Conservation (phyloP, 1,284 basidiomycete species). For the Ceratobasidium sp. region DNA sequence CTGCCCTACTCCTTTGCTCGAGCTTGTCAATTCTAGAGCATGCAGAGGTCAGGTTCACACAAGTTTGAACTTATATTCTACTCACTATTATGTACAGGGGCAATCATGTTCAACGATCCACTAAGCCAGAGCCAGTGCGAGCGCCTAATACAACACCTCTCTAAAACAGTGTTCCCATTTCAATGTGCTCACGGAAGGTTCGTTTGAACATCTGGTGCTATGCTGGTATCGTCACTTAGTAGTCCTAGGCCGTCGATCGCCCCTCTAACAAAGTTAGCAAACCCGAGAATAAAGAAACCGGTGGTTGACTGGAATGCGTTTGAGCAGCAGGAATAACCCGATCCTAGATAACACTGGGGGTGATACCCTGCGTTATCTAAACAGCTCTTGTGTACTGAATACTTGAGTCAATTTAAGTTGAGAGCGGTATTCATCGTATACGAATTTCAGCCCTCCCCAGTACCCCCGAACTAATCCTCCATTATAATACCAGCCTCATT, state of each 20-base stretch:
- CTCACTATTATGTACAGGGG: constrained; percentile 67
- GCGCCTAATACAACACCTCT: constrained; percentile 75
- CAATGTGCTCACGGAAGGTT: constrained; percentile 89
- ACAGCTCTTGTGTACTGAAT: no score
- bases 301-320: constrained; percentile 34
- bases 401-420: no score
- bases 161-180: constrained; percentile 84
- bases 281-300: not conserved
- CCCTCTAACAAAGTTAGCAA: constrained; percentile 58
- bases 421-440: no score
- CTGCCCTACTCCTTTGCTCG: constrained; percentile 83
- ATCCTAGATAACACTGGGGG: no score
- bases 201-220: constrained; percentile 25
- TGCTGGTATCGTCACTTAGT: constrained; percentile 6
- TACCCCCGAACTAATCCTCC: no score
- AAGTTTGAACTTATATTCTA: constrained; percentile 10
- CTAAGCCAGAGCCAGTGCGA: constrained; percentile 78
- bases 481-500: no score
- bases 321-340: constrained; percentile 22
- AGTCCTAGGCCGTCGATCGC: constrained; percentile 63
- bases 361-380: no score
- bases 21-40: constrained; percentile 91
- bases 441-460: no score
- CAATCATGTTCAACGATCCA: constrained; percentile 96
- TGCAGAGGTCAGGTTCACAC: constrained; percentile 76